These are phyloP conservation scores for Cephaloascus fragrans DNA, from an alignment of 805 yeast species.

Conservation along the genomic window DNA sequence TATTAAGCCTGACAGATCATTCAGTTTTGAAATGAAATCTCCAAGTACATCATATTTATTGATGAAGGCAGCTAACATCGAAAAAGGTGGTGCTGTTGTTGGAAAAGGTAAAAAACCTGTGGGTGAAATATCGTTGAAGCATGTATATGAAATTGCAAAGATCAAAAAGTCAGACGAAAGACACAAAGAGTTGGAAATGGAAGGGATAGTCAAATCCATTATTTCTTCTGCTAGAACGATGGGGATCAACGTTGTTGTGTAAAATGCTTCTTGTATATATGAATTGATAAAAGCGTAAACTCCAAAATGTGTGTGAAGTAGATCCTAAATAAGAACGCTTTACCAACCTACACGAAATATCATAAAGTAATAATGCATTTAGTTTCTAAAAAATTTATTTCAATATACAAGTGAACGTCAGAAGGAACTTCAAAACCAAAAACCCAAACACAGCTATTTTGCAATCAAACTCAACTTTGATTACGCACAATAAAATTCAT, in stretches of 20 bases:
- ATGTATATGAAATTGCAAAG: conserved; percentile 89
- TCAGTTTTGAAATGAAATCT: conserved; percentile 75
- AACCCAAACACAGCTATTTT: no score
- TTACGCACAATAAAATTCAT: no score
- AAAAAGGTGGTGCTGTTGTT: conserved; percentile 68
- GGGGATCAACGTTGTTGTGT: conserved; percentile 66
- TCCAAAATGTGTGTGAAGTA: no score
- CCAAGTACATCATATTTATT: conserved; percentile 89
- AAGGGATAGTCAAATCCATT: conserved; percentile 72
- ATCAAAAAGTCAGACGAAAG: conserved; percentile 81
- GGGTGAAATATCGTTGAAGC: conserved; percentile 72
- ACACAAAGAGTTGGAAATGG: conserved; percentile 60
- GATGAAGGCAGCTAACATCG: conserved; percentile 69
- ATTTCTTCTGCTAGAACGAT: conserved; percentile 83
- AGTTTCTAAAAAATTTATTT: no score
- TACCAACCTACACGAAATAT: no score
- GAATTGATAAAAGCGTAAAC: no score
- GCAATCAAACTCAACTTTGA: no score
- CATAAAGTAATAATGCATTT: no score
- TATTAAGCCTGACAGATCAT: conserved; percentile 88
- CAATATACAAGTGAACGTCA: no score
- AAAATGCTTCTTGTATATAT: neutral
- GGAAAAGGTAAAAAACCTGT: conserved; percentile 43
- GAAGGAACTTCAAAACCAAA: no score
- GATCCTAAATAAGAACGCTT: no score